These are phyloP conservation scores for Ceratobasidium theobromae DNA, from an alignment of 1,284 basidiomycete genomes.

Conservation along the genomic window DNA sequence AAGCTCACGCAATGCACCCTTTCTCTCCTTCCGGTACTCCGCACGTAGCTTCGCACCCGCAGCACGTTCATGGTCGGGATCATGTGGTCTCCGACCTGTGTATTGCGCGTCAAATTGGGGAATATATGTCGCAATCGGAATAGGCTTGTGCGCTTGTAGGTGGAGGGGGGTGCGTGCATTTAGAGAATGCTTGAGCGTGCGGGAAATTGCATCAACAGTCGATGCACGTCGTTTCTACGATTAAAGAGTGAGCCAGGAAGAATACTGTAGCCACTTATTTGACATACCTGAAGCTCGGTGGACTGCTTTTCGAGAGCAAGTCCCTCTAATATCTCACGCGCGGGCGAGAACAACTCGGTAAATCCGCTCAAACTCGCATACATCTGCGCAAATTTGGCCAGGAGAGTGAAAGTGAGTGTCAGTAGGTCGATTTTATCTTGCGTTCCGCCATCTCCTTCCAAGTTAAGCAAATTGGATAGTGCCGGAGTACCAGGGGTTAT, in stretches of 20 bases:
- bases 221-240: slow-evolving; percentile 50
- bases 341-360: slow-evolving; percentile 77
- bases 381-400: slow-evolving; percentile 68
- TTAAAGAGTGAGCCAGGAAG: not conserved
- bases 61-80: slow-evolving; percentile 92
- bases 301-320: slow-evolving; percentile 55
- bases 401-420: slow-evolving; percentile 60
- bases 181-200: slow-evolving; percentile 71
- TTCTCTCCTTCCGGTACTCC: slow-evolving; percentile 93
- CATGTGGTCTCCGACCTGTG: slow-evolving; percentile 79
- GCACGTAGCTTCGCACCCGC: slow-evolving; percentile 83
- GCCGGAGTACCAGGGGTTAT: slow-evolving; percentile 33
- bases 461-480: slow-evolving; percentile 43
- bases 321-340: slow-evolving; percentile 59
- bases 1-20: slow-evolving; percentile 95
- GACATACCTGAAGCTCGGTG: slow-evolving; percentile 57
- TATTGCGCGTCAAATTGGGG: slow-evolving; percentile 91
- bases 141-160: slow-evolving; percentile 93
- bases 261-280: slow-evolving; percentile 1
- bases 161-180: slow-evolving; percentile 76
- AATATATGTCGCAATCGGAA: slow-evolving; percentile 89
- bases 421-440: slow-evolving; percentile 71
- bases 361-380: slow-evolving; percentile 81
- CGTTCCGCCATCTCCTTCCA: slow-evolving; percentile 47
- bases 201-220: slow-evolving; percentile 51